A percentile compares a stretch with the other conserved stretches of the same genome.
Evolutionary conservation across 768 basidiomycete species (phyloP).

Genomic region (Lentinus brumalis): DNA sequence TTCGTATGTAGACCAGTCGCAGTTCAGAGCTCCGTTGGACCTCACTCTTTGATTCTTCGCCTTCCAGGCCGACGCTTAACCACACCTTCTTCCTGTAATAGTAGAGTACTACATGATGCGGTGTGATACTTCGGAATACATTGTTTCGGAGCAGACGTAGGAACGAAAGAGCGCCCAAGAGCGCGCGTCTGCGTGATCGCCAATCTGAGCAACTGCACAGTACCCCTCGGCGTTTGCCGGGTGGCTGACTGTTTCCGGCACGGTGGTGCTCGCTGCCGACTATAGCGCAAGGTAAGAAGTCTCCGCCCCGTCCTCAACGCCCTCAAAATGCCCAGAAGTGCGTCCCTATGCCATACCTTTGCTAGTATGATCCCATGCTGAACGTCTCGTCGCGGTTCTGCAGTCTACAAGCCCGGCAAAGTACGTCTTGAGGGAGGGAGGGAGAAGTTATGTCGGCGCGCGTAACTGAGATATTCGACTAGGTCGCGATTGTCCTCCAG

Average conservation of each 20-base stretch:
- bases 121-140: no score
- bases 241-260: constrained; percentile 25
- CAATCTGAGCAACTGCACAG: constrained; percentile 25
- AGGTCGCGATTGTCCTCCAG: constrained; percentile 97
- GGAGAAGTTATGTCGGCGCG: constrained; percentile 10
- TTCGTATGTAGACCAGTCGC: no score
- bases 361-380: not conserved
- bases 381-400: not conserved
- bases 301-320: constrained; percentile 11
- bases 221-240: constrained; percentile 25
- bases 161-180: no score
- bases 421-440: constrained; percentile 39
- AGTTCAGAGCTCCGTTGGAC: no score
- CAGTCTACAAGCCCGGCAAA: constrained; percentile 96
- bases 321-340: constrained; percentile 47
- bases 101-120: no score
- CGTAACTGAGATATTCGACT: constrained; percentile 4
- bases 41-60: no score
- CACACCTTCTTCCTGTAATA: no score
- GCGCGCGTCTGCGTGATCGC: no score
- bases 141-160: no score
- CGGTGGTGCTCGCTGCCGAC: constrained; percentile 1
- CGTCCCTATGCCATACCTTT: constrained; percentile 1
- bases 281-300: constrained; percentile 17
- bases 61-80: no score